phyloP scores from a whole-genome alignment of 1,284 basidiomycete species.

The Pyrrhoderma lamaoense region DNA sequence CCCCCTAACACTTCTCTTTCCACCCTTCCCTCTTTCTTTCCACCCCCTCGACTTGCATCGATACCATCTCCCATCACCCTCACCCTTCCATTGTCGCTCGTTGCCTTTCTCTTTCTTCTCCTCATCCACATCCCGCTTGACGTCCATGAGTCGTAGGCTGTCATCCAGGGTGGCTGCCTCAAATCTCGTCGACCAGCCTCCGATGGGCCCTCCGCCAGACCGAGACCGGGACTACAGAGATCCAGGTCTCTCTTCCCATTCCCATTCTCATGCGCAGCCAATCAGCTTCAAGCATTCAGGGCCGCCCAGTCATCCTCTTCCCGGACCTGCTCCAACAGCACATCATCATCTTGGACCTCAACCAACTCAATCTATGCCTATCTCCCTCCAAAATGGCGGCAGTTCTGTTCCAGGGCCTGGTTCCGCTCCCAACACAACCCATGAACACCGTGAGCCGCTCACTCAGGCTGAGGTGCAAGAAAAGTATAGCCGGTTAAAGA shows the following conservation, averaged over 20 bases:
- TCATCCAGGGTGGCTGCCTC: neutral
- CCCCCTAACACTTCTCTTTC: too few species aligned
- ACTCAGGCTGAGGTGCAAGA: constrained; percentile 38
- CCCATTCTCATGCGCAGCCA: too few species aligned
- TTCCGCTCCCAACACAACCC: constrained; percentile 21
- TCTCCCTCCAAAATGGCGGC: constrained; percentile 27
- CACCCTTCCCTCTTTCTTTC: too few species aligned
- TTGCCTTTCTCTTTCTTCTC: constrained; percentile 6
- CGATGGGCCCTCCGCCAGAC: constrained; percentile 26
- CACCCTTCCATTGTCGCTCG: neutral
- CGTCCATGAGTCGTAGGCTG: neutral
- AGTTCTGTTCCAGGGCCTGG: constrained; percentile 10
- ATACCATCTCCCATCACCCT: neutral
- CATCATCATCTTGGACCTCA: too few species aligned
- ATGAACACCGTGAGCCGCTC: constrained; percentile 25
- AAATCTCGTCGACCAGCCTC: constrained; percentile 1
- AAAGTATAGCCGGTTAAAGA: constrained; percentile 56
- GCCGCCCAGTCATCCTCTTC: too few species aligned
- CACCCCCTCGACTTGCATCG: too few species aligned
- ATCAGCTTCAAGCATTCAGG: too few species aligned
- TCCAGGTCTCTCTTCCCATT: too few species aligned
- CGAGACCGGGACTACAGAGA: constrained; percentile 26
- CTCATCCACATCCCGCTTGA: constrained; percentile 15
- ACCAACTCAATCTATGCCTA: constrained; percentile 33
- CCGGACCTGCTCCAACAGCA: too few species aligned